Evolutionary conservation across 345 rosid genomes (phyloP).

Genomic region (Excoecaria cochinchinensis): DNA sequence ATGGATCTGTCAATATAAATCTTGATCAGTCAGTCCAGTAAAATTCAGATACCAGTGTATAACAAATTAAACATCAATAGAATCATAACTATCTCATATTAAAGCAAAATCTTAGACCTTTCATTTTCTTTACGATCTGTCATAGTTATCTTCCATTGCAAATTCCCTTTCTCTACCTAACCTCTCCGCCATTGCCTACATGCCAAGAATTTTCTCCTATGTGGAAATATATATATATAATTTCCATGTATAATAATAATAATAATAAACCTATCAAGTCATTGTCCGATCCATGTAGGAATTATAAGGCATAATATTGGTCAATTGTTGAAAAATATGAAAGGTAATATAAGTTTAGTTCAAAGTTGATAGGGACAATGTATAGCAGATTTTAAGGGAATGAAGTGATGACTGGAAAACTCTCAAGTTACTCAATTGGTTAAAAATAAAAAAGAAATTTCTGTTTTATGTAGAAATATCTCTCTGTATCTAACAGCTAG

Average conservation of each 20-base stretch:
- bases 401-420: conserved; percentile 12
- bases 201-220: background rate
- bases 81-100: background rate
- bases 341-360: background rate
- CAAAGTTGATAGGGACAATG: conserved; percentile 9
- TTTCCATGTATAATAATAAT: background rate
- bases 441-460: background rate
- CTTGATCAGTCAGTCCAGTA: too few species aligned
- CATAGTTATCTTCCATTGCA: conserved; percentile 18
- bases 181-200: conserved; percentile 17
- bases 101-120: conserved; percentile 10
- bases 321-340: conserved; percentile 16
- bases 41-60: too few species aligned
- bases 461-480: background rate
- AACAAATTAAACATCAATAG: background rate
- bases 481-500: conserved; percentile 21
- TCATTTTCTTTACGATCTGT: conserved; percentile 31
- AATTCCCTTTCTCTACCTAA: conserved; percentile 35
- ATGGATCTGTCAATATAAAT: too few species aligned
- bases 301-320: conserved; percentile 22
- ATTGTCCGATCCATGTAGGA: conserved; percentile 19
- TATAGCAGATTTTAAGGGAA: conserved; percentile 10
- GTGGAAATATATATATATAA: background rate
- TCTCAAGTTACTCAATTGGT: conserved; percentile 28
- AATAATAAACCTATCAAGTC: conserved; percentile 11